Evolutionary conservation across 768 basidiomycete genomes (phyloP), one percentile per base, ranked within the genome.

Genomic region (Lanmaoa pseudosensibilis): DNA sequence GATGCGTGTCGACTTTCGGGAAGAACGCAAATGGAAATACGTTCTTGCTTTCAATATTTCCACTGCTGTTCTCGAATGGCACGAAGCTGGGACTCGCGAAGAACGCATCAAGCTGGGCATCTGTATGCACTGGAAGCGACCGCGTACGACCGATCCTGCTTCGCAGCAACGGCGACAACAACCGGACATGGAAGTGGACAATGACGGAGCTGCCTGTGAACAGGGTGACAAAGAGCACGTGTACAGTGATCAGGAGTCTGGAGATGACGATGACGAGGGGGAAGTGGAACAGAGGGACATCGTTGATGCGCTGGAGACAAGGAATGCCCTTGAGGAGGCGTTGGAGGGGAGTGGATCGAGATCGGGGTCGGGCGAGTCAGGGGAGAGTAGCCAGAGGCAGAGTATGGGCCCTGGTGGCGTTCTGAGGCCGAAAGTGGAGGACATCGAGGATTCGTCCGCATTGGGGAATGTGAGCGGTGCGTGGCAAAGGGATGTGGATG

Each of bases 1-100:
- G 97, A 88, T 99, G 84, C 89, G 92, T 27, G 83, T 83, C 37
- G 97, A 99, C 69, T 98, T 97, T 62, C 86, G 91, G 19, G 95
- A 98, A 72, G 97, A 99, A 67, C 80, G 91, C 39, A 85, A 82
- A 64, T 98, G 94, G 94, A 98, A 98, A 71, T 74, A 89, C 41
- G 86, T 87, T 2, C 68, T 92, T 27, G 96, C 97, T 0, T 88
- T 87, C 67, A 87, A 87, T 56, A 71, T 99, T 30, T 89, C 92
- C 1, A 85, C 83, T 32, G 83, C 91, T 25, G 88, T 94, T 21
- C 80, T 91, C 8, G 88, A 93, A 63, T 99, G 94, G 93, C 92
- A 96, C 68, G 78, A 82, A 50, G 85, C 88, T 23, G 80, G 78
- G 12, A 78, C 78, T n/a, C 75, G 74, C 21, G 86, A 86, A 61